Conservation (phyloP, 176 grass and related monocot genomes). For the Thalia dealbata region DNA sequence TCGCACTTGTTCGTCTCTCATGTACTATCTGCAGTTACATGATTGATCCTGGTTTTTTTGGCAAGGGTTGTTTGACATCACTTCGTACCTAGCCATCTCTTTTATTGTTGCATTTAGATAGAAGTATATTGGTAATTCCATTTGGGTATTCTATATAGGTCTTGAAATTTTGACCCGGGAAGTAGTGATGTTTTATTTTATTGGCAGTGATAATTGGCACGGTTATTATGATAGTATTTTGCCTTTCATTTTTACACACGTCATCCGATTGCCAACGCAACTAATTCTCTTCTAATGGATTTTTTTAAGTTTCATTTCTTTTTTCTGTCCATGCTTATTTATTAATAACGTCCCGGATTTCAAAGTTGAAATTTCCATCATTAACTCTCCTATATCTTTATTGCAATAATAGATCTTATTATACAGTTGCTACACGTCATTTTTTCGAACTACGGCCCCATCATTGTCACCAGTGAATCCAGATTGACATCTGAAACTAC, state of each 20-base stretch:
- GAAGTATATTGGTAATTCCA: background rate
- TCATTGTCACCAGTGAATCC: no score
- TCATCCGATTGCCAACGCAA: no score
- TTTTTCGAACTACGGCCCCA: background rate
- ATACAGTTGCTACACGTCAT: background rate
- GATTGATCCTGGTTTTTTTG: background rate
- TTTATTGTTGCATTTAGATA: background rate
- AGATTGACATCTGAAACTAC: no score
- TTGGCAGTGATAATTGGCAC: no score
- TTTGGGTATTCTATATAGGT: background rate
- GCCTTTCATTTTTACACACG: no score
- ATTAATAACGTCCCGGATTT: no score
- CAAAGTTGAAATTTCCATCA: background rate
- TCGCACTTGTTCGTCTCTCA: background rate
- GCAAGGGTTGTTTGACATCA: background rate
- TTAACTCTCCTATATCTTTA: background rate
- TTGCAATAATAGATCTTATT: no score
- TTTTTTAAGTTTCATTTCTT: background rate
- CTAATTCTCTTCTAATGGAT: background rate
- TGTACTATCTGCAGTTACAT: background rate
- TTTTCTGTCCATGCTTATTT: background rate
- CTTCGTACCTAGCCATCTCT: background rate
- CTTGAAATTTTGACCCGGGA: background rate
- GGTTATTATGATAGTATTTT: no score
- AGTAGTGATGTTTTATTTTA: background rate